Base-by-base conservation (phyloP, 495 filamentous ascomycete species). In the Evernia prunastri region DNA sequence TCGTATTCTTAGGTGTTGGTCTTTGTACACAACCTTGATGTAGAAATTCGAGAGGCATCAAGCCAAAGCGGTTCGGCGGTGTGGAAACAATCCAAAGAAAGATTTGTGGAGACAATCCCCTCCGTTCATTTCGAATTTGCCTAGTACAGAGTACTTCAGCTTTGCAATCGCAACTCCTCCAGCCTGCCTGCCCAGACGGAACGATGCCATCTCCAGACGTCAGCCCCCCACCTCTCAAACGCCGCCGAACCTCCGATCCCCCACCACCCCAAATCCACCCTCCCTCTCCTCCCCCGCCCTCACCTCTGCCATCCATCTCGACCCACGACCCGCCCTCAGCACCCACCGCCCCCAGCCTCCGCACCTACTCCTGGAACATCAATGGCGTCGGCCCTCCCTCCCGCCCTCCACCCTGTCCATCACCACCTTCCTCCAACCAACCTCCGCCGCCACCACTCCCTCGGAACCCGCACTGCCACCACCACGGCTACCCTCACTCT, bases 291-390 rank as follows among this genome's bases (percentile, higher is more conserved):
- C 37, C 47, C 25, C 18, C 4, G 11, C 47, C 17, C 3, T 36
- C 59, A 47, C 13, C 17, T 42, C 39, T 35, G 5, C 29, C 51
- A 27, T 23, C 27, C 37, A n/a, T n/a, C n/a, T n/a, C n/a, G n/a
- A 23, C 36, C 39, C 27, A 25, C 0, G 25, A 43, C 17, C 6
- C 13, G 2, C 18, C 49, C 27, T 29, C 35, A 33, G 17, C 40
- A 7, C n/a, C 47, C 11, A 12, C 8, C 2, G 58, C 5, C 1
- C 23, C 31, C 13, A 20, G 29, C 33, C 62, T 78, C 0, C 70
- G 71, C 31, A 63, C 82, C 20, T 79, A 77, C 62, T 76, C 77
- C 0, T 82, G 80, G 79, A 83, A 82, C 61, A 73, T 83, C 63
- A 83, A 82, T 68, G 79, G 81, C 60, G 76, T 83, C 15, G 53